Conservation (phyloP, 2,329 filamentous ascomycete species). For the Nothopassalora personata region DNA sequence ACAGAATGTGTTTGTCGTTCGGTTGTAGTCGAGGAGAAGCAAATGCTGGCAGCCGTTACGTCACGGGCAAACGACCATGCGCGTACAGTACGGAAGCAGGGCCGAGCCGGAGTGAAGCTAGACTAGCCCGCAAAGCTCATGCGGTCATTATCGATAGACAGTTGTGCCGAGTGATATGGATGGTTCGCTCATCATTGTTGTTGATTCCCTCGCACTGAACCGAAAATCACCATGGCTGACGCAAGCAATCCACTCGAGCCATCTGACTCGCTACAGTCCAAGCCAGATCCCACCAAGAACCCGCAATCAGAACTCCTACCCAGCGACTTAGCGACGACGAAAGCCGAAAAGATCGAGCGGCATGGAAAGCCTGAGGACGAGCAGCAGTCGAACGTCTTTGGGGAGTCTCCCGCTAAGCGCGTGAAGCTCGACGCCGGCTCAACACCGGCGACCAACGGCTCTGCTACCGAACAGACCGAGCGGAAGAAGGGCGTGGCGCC, state of each 20-base stretch:
- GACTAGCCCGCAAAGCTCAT: too few relatives aligned
- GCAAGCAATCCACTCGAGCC: slow-evolving; percentile 24
- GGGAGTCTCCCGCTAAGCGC: slow-evolving; percentile 35
- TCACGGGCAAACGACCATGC: too few relatives aligned
- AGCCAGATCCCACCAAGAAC: slow-evolving; percentile 25
- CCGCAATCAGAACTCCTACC: slow-evolving; percentile 32
- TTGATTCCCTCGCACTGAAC: too few relatives aligned
- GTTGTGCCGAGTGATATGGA: too few relatives aligned
- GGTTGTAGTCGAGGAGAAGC: too few relatives aligned
- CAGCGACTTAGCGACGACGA: slow-evolving; percentile 36
- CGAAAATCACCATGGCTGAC: slow-evolving; percentile 4
- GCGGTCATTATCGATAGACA: too few relatives aligned
- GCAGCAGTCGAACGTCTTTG: slow-evolving; percentile 23
- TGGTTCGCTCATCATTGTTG: too few relatives aligned
- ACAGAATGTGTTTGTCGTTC: not conserved
- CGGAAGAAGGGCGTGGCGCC: slow-evolving; percentile 57
- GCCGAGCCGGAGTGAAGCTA: too few relatives aligned
- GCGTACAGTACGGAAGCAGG: too few relatives aligned
- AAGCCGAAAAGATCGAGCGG: slow-evolving; percentile 38
- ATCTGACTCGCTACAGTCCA: slow-evolving; percentile 18
- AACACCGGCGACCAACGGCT: slow-evolving; percentile 7
- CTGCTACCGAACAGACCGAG: slow-evolving; percentile 9
- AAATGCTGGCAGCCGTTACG: too few relatives aligned
- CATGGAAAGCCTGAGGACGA: slow-evolving; percentile 23
- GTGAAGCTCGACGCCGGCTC: slow-evolving; percentile 34